A percentile compares a stretch with the other conserved stretches of the same genome.
Evolutionary conservation across 2,329 filamentous ascomycete genomes (phyloP).

Genomic region (Geoglossum cookeanum): DNA sequence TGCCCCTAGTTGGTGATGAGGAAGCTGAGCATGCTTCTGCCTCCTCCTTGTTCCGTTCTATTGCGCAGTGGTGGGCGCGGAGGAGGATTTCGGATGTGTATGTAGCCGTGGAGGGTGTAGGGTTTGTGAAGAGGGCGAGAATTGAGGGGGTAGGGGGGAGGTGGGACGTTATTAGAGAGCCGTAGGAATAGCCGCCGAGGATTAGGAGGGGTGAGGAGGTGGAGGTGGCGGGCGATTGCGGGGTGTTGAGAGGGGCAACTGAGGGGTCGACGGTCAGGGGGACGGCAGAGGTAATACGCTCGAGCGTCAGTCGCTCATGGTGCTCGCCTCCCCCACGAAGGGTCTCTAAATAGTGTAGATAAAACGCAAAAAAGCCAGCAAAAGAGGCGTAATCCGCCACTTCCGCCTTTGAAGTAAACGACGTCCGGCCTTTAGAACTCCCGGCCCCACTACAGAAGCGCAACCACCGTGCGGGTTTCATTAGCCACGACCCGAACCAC

Average conservation of each 20-base stretch:
- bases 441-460: slow-evolving; percentile 46
- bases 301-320: not conserved
- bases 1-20: not conserved
- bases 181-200: slow-evolving; percentile 77
- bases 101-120: slow-evolving; percentile 31
- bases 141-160: slow-evolving; percentile 36
- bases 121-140: slow-evolving; percentile 34
- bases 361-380: slow-evolving; percentile 60
- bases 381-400: slow-evolving; percentile 66
- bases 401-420: slow-evolving; percentile 73
- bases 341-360: slow-evolving; percentile 39
- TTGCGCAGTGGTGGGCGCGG: slow-evolving; percentile 48
- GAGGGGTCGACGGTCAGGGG: slow-evolving; percentile 4
- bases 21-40: not conserved
- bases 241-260: not conserved
- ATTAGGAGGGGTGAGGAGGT: slow-evolving; percentile 24
- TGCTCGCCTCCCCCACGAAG: not conserved
- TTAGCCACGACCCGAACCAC: too few relatives aligned
- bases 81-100: slow-evolving; percentile 48
- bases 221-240: not conserved
- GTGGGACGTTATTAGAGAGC: slow-evolving; percentile 59
- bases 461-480: too few relatives aligned
- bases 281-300: not conserved
- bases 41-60: slow-evolving; percentile 34
- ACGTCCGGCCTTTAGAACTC: slow-evolving; percentile 56